Evolutionary conservation across 1,284 basidiomycete genomes (phyloP).

Genomic region (Leucoagaricus sp.): DNA sequence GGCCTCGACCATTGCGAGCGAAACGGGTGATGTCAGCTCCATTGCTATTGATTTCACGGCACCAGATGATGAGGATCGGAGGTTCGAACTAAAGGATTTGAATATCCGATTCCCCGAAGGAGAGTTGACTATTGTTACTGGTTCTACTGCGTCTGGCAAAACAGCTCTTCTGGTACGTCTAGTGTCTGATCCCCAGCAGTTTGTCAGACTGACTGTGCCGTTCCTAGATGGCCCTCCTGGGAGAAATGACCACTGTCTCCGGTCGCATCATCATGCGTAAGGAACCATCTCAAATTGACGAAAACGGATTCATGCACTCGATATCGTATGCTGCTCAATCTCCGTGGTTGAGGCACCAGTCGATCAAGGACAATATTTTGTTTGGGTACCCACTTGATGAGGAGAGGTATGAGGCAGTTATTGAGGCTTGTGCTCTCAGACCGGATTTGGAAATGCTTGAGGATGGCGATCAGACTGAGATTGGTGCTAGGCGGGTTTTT

Average conservation of each 20-base stretch:
- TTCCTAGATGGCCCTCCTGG: slow-evolving; percentile 62
- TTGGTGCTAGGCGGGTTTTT: slow-evolving; percentile 44
- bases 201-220: background rate
- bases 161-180: slow-evolving; percentile 65
- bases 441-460: slow-evolving; percentile 76
- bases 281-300: slow-evolving; percentile 56
- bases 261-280: slow-evolving; percentile 67
- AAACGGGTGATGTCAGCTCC: slow-evolving; percentile 1
- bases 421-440: slow-evolving; percentile 72
- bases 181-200: background rate
- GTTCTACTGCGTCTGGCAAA: slow-evolving; percentile 82
- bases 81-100: slow-evolving; percentile 69
- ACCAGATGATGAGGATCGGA: slow-evolving; percentile 8
- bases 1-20: background rate
- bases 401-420: slow-evolving; percentile 61
- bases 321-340: slow-evolving; percentile 86
- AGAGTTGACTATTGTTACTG: slow-evolving; percentile 63
- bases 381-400: slow-evolving; percentile 71
- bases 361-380: slow-evolving; percentile 71
- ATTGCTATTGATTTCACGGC: background rate
- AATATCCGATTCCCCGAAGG: slow-evolving; percentile 71
- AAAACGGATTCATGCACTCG: slow-evolving; percentile 65
- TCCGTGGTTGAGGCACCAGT: slow-evolving; percentile 78
- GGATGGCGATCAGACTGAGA: slow-evolving; percentile 68
- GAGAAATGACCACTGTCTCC: slow-evolving; percentile 58